phyloP scores from a whole-genome alignment of 805 yeast genomes.

The Maudiozyma barnettii region DNA sequence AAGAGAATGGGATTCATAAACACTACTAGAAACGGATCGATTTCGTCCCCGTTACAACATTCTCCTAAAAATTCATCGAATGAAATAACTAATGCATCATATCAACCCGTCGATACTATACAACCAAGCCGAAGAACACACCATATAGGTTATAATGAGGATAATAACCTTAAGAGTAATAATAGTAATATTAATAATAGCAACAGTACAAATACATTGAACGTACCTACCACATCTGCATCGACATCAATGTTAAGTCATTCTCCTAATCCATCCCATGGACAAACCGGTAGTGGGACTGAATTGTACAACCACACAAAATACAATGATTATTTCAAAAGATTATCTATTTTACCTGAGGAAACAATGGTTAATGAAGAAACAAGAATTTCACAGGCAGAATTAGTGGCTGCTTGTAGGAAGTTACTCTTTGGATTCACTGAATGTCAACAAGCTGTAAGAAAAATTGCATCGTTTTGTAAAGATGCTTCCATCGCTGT shows the following conservation, averaged over 20 bases:
- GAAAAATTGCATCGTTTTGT: conserved; percentile 50
- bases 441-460: conserved; percentile 52
- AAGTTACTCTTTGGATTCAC: conserved; percentile 54
- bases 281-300: conserved; percentile 6
- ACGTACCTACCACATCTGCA: not conserved
- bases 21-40: conserved; percentile 2
- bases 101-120: not conserved
- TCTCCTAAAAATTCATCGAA: not conserved
- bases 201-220: not conserved
- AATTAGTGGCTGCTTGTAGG: conserved; percentile 35
- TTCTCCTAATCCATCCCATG: not conserved
- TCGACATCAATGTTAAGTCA: not conserved
- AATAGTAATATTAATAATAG: not conserved
- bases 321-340: conserved; percentile 54
- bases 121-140: not conserved
- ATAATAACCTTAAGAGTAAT: not conserved
- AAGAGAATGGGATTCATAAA: conserved; percentile 65
- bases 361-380: conserved; percentile 20
- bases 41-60: not conserved
- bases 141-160: not conserved
- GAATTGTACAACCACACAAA: conserved; percentile 31
- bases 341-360: conserved; percentile 58
- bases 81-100: not conserved
- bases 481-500: conserved; percentile 45
- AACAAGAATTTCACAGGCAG: conserved; percentile 25